phyloP scores from a whole-genome alignment of 108 stramenopile species.

The Cyclotella choctawhatcheeana region DNA sequence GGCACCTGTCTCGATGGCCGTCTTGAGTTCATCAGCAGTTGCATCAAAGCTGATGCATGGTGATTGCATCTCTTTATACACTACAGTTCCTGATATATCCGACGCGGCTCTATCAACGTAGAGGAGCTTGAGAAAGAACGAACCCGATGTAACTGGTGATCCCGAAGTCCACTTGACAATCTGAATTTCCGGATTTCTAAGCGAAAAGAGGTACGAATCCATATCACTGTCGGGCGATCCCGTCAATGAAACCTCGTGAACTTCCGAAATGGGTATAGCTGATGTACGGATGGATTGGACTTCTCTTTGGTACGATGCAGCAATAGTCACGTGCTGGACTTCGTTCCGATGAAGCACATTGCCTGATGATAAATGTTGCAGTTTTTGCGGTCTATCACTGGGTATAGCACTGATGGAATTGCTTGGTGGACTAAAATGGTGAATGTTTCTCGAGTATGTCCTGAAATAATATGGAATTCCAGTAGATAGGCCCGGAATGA shows the following conservation, averaged over 20 bases:
- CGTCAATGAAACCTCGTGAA: conserved; percentile 64
- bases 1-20: conserved; percentile 60
- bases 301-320: conserved; percentile 73
- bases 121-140: conserved; percentile 47
- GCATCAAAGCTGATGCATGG: conserved; percentile 64
- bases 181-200: conserved; percentile 51
- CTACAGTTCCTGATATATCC: conserved; percentile 25
- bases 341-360: conserved; percentile 68
- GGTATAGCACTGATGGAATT: conserved; percentile 53
- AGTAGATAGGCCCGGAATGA: conserved; percentile 39
- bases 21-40: conserved; percentile 55
- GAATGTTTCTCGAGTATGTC: conserved; percentile 37
- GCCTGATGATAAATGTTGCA: conserved; percentile 39
- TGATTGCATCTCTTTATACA: conserved; percentile 57
- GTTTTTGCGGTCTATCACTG: conserved; percentile 45
- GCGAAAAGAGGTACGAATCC: conserved; percentile 43
- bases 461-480: conserved; percentile 69
- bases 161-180: conserved; percentile 41
- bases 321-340: conserved; percentile 69
- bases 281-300: conserved; percentile 74
- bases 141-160: conserved; percentile 49
- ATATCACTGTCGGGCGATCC: conserved; percentile 31
- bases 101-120: conserved; percentile 39
- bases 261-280: conserved; percentile 67
- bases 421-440: conserved; percentile 58